Base-by-base conservation (phyloP, 257 asterid species). In the Gentiana straminea region DNA sequence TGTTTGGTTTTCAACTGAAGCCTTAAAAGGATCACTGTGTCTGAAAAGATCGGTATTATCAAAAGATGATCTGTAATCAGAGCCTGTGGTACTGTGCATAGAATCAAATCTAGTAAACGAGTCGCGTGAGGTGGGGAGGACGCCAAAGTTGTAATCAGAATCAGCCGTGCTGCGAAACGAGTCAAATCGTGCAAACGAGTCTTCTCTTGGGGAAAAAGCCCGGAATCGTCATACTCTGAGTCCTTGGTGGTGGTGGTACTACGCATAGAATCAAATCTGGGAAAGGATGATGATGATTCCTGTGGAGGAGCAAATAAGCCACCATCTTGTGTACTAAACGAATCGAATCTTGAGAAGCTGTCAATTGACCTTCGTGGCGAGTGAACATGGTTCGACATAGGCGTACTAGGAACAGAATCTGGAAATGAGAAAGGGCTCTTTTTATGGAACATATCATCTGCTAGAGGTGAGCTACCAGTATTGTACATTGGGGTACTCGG, bases 381-480 rank as follows among this genome's bases (percentile, higher is more conserved):
- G 68, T 67, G 73, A 72, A 65, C 77, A 32, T 80, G 81, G 53
- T 71, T 82, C 65, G 73, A 71, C 91, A 85, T 70, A 12, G 97
- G 97, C 43, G 97, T 85, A 73, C 95, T 70, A 11, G 97, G 97
- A 57, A 77, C 84, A 15, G 97, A 88, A 73, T 88, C 95, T 9
- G 84, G 81, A 55, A 85, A 79, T 33, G 76, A 73, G 68, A 67
- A 79, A 6, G 79, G 77, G 57, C 84, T 76, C 49, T 67, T 75
- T 67, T 76, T 81, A 49, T 63, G 67, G 49, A 83, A 77, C 59
- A 81, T 64, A 73, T 64, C 80, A 46, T 83, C 88, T 51, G 75
- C 68, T 46, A 5, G 51, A 33, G 72, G 68, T 24, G 71, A 45
- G 56, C 44, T 62, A 35, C 54, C 66, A 8, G 77, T 39, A 15